Evolutionary conservation across 2,329 filamentous ascomycete species (phyloP).

Genomic region (Colletotrichum godetiae): DNA sequence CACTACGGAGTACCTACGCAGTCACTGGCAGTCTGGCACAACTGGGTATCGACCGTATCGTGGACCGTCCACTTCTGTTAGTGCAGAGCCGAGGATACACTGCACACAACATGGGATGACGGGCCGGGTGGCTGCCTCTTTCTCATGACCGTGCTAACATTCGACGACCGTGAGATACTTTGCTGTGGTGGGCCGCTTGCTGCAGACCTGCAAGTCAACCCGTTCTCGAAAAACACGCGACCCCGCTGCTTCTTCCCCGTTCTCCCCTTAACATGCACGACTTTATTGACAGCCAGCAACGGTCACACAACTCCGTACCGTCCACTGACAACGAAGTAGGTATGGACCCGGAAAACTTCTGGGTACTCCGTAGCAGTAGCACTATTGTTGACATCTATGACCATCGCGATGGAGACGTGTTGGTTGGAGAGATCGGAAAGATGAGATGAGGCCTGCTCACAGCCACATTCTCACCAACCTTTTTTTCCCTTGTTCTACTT

Average conservation of each 20-base stretch:
- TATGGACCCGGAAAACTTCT: neutral
- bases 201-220: conserved; percentile 26
- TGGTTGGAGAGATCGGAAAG: neutral
- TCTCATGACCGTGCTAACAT: neutral
- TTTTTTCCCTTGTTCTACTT: neutral
- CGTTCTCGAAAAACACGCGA: conserved; percentile 16
- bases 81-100: neutral
- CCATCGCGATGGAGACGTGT: neutral
- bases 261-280: conserved; percentile 21
- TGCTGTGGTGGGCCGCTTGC: neutral
- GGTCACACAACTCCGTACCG: neutral
- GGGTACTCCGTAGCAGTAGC: neutral
- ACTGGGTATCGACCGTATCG: neutral
- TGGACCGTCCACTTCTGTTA: conserved; percentile 2
- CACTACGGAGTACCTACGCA: too few species aligned
- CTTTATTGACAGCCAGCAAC: conserved; percentile 21
- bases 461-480: conserved; percentile 2
- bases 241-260: neutral
- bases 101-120: neutral
- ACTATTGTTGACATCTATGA: neutral
- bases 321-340: too few species aligned
- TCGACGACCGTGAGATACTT: neutral
- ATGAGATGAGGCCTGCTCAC: conserved; percentile 5
- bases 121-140: conserved; percentile 9
- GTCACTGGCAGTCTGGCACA: too few species aligned